Conservation (phyloP, 768 basidiomycete genomes). For the Macrolepiota albuminosa region DNA sequence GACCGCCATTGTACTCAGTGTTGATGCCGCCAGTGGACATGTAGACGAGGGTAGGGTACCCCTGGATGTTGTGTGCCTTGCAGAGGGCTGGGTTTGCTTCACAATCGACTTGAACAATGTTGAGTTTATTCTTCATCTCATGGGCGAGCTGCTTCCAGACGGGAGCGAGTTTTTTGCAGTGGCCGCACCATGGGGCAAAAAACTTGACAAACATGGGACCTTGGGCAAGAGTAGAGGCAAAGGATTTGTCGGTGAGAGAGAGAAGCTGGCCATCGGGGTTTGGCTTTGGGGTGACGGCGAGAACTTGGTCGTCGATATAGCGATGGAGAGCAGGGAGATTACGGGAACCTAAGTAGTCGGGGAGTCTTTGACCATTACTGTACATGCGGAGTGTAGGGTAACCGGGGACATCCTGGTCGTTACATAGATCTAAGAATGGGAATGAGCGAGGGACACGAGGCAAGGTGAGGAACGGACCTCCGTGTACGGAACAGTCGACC, state of each 20-base stretch:
- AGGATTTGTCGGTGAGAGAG: constrained; percentile 29
- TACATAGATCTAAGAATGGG: constrained; percentile 64
- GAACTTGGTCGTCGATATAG: constrained; percentile 46
- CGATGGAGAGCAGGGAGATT: constrained; percentile 47
- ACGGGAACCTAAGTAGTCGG: constrained; percentile 51
- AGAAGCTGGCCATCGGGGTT: constrained; percentile 35
- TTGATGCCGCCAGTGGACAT: constrained; percentile 50
- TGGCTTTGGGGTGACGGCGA: constrained; percentile 2
- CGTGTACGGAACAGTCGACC: constrained; percentile 73
- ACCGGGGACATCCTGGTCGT: constrained; percentile 56
- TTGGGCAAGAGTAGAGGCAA: constrained; percentile 31
- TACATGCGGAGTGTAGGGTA: constrained; percentile 80
- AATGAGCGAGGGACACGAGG: background rate
- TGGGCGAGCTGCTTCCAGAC: constrained; percentile 73
- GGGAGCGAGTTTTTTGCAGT: constrained; percentile 93
- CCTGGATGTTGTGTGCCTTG: constrained; percentile 56
- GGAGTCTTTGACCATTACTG: constrained; percentile 56
- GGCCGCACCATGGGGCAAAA: constrained; percentile 96
- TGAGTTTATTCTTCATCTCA: constrained; percentile 64
- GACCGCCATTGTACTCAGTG: constrained; percentile 71
- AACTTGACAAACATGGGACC: constrained; percentile 57
- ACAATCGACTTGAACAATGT: constrained; percentile 86
- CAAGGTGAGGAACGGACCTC: constrained; percentile 45
- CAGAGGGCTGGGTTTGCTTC: constrained; percentile 72
- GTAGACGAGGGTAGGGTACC: constrained; percentile 82